Evolutionary conservation across 2,329 filamentous ascomycete species (phyloP).

Genomic region (Apiospora koreana): DNA sequence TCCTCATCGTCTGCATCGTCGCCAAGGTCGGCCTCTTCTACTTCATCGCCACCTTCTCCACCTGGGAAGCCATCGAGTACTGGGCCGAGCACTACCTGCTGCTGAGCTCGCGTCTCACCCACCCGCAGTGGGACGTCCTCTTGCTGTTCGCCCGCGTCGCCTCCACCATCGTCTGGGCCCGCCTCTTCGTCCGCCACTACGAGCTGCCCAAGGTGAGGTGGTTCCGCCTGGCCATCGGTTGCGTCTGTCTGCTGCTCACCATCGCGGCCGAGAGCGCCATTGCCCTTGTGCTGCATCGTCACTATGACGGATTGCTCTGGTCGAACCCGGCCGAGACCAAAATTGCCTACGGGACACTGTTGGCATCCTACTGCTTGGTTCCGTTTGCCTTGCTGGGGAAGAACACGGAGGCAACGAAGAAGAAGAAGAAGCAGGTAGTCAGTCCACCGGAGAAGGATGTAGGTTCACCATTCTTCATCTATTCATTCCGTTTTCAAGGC

Average conservation of each 20-base stretch:
- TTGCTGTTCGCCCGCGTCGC: background rate
- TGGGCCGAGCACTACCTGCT: background rate
- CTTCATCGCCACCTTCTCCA: background rate
- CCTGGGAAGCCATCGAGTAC: background rate
- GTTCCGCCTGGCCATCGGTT: background rate
- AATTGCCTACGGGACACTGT: background rate
- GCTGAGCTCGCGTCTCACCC: background rate
- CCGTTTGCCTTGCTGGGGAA: background rate
- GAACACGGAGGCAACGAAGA: background rate
- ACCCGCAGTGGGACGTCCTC: background rate
- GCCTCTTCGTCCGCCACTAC: slow-evolving; percentile 3
- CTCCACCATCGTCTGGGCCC: background rate
- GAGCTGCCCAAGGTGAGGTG: background rate
- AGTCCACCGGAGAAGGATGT: background rate
- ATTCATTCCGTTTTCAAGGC: background rate
- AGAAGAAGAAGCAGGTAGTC: no score
- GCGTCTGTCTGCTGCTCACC: background rate
- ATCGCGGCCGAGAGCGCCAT: background rate
- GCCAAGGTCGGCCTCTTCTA: background rate
- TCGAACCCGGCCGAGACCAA: background rate
- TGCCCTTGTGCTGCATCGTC: background rate
- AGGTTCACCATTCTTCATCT: background rate
- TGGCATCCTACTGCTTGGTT: background rate
- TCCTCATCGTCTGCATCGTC: slow-evolving; percentile 2
- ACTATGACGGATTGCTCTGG: background rate